These are phyloP conservation scores for Polychaeton citri DNA, from an alignment of 2,329 filamentous ascomycete species.

Conservation along the genomic window DNA sequence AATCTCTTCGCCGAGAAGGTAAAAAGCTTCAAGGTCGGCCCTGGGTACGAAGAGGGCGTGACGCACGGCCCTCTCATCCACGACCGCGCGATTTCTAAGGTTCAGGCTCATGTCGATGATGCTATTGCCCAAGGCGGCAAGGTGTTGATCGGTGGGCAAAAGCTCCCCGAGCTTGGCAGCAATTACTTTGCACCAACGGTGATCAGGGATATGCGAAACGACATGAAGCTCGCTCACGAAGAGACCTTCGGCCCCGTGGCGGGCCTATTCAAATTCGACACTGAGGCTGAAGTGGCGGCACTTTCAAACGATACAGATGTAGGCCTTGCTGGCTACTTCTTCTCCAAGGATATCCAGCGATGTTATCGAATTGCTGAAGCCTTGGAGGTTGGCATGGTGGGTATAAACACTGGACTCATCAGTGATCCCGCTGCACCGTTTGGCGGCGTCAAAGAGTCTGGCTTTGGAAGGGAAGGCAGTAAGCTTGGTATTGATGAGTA, in stretches of 20 bases:
- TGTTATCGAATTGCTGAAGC: conserved; percentile 49
- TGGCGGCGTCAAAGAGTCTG: conserved; percentile 36
- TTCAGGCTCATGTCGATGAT: conserved; percentile 66
- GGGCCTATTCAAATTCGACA: conserved; percentile 76
- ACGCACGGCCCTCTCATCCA: conserved; percentile 82
- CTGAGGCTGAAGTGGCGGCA: conserved; percentile 74
- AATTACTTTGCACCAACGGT: conserved; percentile 91
- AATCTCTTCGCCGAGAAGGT: conserved; percentile 58
- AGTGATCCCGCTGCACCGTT: conserved; percentile 34
- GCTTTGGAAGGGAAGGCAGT: conserved; percentile 39
- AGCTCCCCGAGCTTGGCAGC: conserved; percentile 56
- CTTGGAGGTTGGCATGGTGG: conserved; percentile 77
- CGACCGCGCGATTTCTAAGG: conserved; percentile 66
- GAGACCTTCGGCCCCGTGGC: conserved; percentile 96
- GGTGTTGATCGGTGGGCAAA: conserved; percentile 62
- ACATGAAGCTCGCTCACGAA: conserved; percentile 74
- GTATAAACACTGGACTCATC: conserved; percentile 41
- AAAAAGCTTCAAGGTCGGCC: conserved; percentile 59
- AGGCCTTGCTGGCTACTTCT: conserved; percentile 90
- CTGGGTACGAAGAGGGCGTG: conserved; percentile 54
- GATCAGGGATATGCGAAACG: conserved; percentile 68
- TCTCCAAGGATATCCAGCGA: conserved; percentile 48
- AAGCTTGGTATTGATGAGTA: conserved; percentile 38
- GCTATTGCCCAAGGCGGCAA: conserved; percentile 65
- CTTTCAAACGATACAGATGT: conserved; percentile 74